Base-by-base conservation (phyloP, 495 filamentous ascomycete species). In the Lindgomyces ingoldianus region DNA sequence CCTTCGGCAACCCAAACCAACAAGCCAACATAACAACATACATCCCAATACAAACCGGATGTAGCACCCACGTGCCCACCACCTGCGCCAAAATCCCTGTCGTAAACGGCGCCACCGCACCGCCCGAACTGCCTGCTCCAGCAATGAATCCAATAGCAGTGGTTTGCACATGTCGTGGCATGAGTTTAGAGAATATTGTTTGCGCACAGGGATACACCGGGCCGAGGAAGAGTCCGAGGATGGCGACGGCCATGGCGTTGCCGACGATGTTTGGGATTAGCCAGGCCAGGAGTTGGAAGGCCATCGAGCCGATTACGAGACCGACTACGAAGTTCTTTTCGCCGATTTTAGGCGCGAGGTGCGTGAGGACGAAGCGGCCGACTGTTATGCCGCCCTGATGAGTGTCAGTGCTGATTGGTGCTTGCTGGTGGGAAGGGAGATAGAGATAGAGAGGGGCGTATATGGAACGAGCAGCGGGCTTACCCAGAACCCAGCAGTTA, bases 401-500 rank as follows among this genome's bases (percentile, higher is more conserved):
- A 11, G 18, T 16, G 36, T 68, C 19, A 65, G 61, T 30, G 19
- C n/a, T n/a, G n/a, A n/a, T n/a, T n/a, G n/a, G n/a, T n/a, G n/a
- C n/a, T n/a, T 27, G 4, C 9, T 26, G 19, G 18, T 16, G 2
- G 6, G 2, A 57, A 9, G 19, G 6, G 10, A 48, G n/a, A n/a
- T n/a, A n/a, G n/a, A n/a, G n/a, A n/a, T n/a, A n/a, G n/a, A n/a
- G n/a, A n/a, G n/a, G n/a, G n/a, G n/a, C n/a, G n/a, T n/a, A n/a
- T n/a, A n/a, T n/a, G n/a, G n/a, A 6, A 27, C 26, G n/a, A 55
- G 54, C 16, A 45, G 12, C 26, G 24, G 49, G 48, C 57, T 52
- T 56, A 74, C 89, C 91, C 91, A 93, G 75, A 93, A 95, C 3
- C 90, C 91, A 0, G 89, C 79, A 21, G 89, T 91, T 2, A 93